Evolutionary conservation across 495 filamentous ascomycete genomes (phyloP), one percentile per base, ranked within the genome.

Genomic region (Thozetella sp.): DNA sequence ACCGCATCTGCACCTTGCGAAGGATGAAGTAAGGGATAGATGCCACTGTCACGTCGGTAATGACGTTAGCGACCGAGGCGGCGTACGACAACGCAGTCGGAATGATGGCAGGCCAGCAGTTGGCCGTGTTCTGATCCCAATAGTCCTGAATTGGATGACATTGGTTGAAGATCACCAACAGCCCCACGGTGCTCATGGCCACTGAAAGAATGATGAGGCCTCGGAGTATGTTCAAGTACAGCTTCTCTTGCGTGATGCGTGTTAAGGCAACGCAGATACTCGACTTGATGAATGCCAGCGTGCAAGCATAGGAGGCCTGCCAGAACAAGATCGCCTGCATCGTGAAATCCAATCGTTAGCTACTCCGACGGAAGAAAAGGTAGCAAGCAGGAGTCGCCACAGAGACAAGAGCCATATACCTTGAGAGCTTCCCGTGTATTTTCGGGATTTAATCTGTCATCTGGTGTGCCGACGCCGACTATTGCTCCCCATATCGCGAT

Each of bases 1-100:
- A 15, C 27, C 46, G 55, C 64, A 67, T 67, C 22, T 67, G 63
- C 25, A 67, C 17, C 17, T 64, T 67, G 61, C 61, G 61, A 2
- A 67, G 24, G 3, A 67, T 19, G 23, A 64, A 51, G 1, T 50
- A 55, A 1, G 64, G 64, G 6, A 67, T 24, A 1, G 61, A 50
- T 3, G 64, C 64, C 20, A 55, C 61, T 13, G 57, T 3, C 58
- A 61, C 60, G 53, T 67, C 64, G 2, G 61, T 60, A 15, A 64
- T 9, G 20, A 67, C 59, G 6, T 58, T 51, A 12, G 54, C 13
- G 2, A n/a, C 55, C 20, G 64, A 56, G 19, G 59, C 24, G 0
- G 22, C n/a, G 6, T 61, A 37, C 22, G 17, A 23, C 22, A 22
- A 56, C 25, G 2, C 9, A 48, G 45, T 53, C 40, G n/a, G 34